phyloP scores from a whole-genome alignment of 2,329 filamentous ascomycete species.

The Albifimbria verrucaria region DNA sequence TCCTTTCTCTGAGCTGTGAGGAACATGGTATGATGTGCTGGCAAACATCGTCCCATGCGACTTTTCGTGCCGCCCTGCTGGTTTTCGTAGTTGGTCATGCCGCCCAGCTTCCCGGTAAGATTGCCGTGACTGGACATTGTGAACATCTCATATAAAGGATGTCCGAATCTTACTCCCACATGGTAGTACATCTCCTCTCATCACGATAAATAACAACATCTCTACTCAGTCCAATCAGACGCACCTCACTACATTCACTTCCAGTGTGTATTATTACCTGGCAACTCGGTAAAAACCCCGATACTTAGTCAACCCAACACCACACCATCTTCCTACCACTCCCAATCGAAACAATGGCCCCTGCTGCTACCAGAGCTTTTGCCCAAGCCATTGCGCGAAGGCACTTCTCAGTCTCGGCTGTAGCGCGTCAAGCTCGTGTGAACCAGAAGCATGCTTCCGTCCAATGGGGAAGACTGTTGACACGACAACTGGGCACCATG shows the following conservation, averaged over 20 bases:
- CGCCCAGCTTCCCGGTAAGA: too few relatives aligned
- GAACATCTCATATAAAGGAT: too few relatives aligned
- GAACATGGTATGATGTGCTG: not conserved
- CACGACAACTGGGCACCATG: slow-evolving; percentile 14
- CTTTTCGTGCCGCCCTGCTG: too few relatives aligned
- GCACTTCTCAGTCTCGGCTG: slow-evolving; percentile 23
- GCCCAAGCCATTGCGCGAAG: slow-evolving; percentile 26
- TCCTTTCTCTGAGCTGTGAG: not conserved
- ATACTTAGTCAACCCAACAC: slow-evolving; percentile 5
- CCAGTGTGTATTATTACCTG: too few relatives aligned
- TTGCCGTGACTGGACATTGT: too few relatives aligned
- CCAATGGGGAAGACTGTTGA: slow-evolving; percentile 20
- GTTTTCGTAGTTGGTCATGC: too few relatives aligned
- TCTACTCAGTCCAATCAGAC: too few relatives aligned
- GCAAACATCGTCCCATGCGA: not conserved
- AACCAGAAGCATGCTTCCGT: slow-evolving; percentile 20
- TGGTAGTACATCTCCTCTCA: too few relatives aligned
- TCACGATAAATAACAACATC: too few relatives aligned
- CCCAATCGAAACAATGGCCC: slow-evolving; percentile 23
- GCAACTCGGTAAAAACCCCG: not conserved
- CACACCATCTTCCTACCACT: slow-evolving; percentile 8
- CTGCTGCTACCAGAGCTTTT: slow-evolving; percentile 24
- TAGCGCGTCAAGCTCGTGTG: slow-evolving; percentile 8
- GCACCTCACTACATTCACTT: too few relatives aligned
- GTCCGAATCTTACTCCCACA: too few relatives aligned